phyloP scores from a whole-genome alignment of 2,329 filamentous ascomycete species.

The Diaporthe aspalathi region DNA sequence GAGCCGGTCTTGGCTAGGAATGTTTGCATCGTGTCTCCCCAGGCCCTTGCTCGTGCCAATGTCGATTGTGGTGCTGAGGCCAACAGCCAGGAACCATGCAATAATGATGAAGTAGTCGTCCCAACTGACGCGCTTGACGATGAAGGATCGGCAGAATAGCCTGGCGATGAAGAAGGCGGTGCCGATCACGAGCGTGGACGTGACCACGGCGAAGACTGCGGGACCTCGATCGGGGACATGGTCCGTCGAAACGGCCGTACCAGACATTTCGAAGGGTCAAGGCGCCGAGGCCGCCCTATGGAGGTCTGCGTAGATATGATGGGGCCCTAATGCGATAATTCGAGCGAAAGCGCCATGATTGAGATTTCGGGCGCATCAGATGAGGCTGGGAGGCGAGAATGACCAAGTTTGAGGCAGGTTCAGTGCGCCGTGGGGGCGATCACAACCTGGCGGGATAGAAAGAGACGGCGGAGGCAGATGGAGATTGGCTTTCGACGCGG shows the following conservation, averaged over 20 bases:
- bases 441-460: neutral
- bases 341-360: conserved; percentile 28
- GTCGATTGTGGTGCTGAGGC: conserved; percentile 74
- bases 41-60: conserved; percentile 73
- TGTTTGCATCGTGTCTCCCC: conserved; percentile 74
- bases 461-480: neutral
- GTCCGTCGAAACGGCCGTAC: conserved; percentile 41
- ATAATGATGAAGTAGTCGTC: conserved; percentile 86
- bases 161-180: conserved; percentile 81
- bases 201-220: conserved; percentile 77
- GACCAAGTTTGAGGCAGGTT: neutral
- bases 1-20: conserved; percentile 60
- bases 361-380: conserved; percentile 29
- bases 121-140: conserved; percentile 77
- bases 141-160: conserved; percentile 76
- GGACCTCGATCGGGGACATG: conserved; percentile 63
- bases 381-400: conserved; percentile 12
- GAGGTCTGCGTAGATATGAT: conserved; percentile 30
- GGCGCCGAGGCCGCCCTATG: conserved; percentile 24
- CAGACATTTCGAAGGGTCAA: conserved; percentile 20
- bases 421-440: neutral
- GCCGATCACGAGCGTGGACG: conserved; percentile 74
- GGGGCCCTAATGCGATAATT: conserved; percentile 26
- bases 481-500: neutral
- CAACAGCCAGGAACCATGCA: conserved; percentile 80